Base-by-base conservation (phyloP, 192 early-diverging fungal species). In the Funneliformis geosporum region DNA sequence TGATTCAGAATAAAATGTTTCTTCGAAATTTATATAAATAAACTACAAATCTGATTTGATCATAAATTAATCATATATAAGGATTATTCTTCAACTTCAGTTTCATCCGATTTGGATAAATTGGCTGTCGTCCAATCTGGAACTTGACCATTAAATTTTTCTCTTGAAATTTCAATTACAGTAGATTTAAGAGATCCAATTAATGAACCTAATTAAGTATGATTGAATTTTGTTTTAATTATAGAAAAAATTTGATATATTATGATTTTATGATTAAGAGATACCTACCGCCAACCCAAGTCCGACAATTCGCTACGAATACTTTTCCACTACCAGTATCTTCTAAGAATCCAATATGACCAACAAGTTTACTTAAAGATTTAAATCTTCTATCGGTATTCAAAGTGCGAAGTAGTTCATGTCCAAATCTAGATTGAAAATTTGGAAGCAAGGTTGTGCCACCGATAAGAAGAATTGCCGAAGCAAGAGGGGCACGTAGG, bases 361-460 rank as follows among this genome's bases (percentile, higher is more conserved):
- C 81, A 6, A 85, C 86, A 61, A 92, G 78, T 23, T 86, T 81
- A 27, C 83, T 46, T 46, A 90, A 71, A 0, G 83, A 47, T 8
- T 83, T 81, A 84, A 92, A 95, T 16, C 83, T 81, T 25, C 76
- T 69, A 42, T 86, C 81, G 11, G 75, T 79, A 33, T 86, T 86
- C 50, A 95, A 76, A 1, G 85, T 82, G 8, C 82, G 83, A 11
- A 84, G 74, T 28, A 97, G 68, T 50, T 95, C 91, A 25, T 91
- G 85, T 42, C 88, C 82, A 39, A 96, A 60, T 1, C 93, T 84
- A 6, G 72, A 76, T 18, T 89, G 83, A 43, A 98, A 89, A 14
- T 92, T 91, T 1, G 95, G 94, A 46, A 96, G 70, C 75, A 94
- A 90, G 1, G 90, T 85, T 0, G 93, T 92, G 0, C 94, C 95